Base-by-base conservation (phyloP, 1,284 basidiomycete species). In the Thelephora terrestris region DNA sequence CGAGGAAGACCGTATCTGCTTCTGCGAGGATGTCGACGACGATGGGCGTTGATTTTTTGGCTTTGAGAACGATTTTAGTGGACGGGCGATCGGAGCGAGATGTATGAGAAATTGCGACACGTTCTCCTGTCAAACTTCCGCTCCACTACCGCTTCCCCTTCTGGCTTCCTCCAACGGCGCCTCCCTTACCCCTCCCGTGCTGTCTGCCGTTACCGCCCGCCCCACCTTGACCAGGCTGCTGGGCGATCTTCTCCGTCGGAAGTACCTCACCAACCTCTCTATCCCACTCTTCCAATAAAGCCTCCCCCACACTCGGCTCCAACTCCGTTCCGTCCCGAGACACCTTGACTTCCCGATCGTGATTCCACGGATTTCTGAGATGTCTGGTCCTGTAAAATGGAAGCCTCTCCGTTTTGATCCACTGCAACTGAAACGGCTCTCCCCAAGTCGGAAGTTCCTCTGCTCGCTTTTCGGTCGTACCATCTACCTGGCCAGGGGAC, bases 311-410 rank as follows among this genome's bases (percentile, higher is more conserved):
- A n/a, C 61, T 61, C 1, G 92, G 90, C 63, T 95, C 92, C 21
- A 96, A 65, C 64, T 96, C 92, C 1, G 92, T 95, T 12, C 92
- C 92, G 60, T 96, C 92, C 47, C 91, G 74, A 10, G 90, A 95
- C 9, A 93, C 84, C 70, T 94, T 95, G 53, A 95, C 79, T 62
- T 95, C 91, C 44, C 87, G 73, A 53, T 88, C 88, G 58, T 91
- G 82, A 55, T 95, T 94, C 93, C 92, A 96, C 0, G 88, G 87
- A 59, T 96, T 96, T 36, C 91, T 80, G 47, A 95, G 64, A 59
- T 91, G 85, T 39, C 83, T 75, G 24, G 87, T 87, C 45, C 77
- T 76, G 55, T 73, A 70, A 65, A 96, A 95, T 1, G 89, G 81
- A n/a, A 96, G 63, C 4, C 77, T 74, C 6, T 78, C 70, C 1